These are phyloP conservation scores for Euryodendron excelsum DNA, from an alignment of 148 eudicot species.

Conservation along the genomic window DNA sequence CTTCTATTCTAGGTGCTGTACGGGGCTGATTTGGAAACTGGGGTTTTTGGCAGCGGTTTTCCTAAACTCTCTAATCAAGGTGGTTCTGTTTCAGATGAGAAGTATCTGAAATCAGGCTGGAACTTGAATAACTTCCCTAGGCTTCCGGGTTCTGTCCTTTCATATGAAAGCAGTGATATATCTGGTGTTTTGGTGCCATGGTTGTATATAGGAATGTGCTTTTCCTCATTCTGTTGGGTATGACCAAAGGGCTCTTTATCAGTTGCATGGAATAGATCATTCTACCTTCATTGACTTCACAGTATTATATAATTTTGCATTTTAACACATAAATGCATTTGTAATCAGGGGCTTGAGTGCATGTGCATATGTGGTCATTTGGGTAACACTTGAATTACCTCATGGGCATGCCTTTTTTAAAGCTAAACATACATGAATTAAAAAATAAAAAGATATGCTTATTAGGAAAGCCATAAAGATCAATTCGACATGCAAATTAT, in stretches of 20 bases:
- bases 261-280: neutral
- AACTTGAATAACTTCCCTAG: slow-evolving; percentile 97
- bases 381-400: neutral
- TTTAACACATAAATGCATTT: neutral
- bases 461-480: neutral
- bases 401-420: neutral
- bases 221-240: slow-evolving; percentile 99
- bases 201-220: slow-evolving; percentile 99
- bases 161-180: slow-evolving; percentile 87
- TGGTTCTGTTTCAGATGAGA: slow-evolving; percentile 45
- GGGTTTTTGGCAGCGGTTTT: slow-evolving; percentile 92
- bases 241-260: slow-evolving; percentile 27
- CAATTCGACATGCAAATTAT: too few species aligned
- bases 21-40: slow-evolving; percentile 98
- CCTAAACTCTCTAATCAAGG: slow-evolving; percentile 52
- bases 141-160: slow-evolving; percentile 88
- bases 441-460: neutral
- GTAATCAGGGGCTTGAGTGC: neutral
- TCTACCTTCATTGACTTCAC: slow-evolving; percentile 1
- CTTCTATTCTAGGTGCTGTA: slow-evolving; percentile 69
- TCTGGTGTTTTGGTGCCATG: slow-evolving; percentile 98
- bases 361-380: neutral
- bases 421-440: neutral
- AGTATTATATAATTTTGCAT: neutral
- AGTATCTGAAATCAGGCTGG: slow-evolving; percentile 85